These are phyloP conservation scores for Vigna unguiculata DNA, from an alignment of 306 rosid genomes.

Conservation along the genomic window DNA sequence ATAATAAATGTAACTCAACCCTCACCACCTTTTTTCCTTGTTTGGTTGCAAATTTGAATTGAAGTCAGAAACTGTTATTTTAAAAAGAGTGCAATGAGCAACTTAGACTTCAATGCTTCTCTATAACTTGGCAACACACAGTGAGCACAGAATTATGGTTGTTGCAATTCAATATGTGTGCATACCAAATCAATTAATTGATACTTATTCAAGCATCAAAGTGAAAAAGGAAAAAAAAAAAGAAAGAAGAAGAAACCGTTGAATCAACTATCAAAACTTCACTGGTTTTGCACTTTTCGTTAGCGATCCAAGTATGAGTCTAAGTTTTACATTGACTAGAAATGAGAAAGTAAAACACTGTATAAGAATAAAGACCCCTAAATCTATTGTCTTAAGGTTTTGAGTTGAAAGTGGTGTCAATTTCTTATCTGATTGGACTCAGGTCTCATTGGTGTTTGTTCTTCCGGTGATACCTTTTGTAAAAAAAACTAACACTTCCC, in stretches of 20 bases:
- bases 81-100: not conserved
- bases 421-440: no score
- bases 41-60: conserved; percentile 49
- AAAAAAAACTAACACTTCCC: no score
- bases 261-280: not conserved
- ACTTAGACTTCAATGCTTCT: conserved; percentile 1
- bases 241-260: not conserved
- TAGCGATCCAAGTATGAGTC: no score
- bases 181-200: conserved; percentile 1
- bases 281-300: no score
- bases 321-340: no score
- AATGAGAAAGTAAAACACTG: no score
- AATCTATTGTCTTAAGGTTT: no score
- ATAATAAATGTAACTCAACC: conserved; percentile 65
- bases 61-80: conserved; percentile 23
- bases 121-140: not conserved
- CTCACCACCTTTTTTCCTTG: conserved; percentile 50
- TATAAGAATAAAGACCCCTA: no score
- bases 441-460: no score
- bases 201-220: not conserved
- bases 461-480: no score
- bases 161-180: not conserved
- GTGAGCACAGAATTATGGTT: not conserved
- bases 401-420: no score
- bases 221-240: not conserved